phyloP scores from a whole-genome alignment of 768 basidiomycete genomes.

The Coprinopsis cinerea region DNA sequence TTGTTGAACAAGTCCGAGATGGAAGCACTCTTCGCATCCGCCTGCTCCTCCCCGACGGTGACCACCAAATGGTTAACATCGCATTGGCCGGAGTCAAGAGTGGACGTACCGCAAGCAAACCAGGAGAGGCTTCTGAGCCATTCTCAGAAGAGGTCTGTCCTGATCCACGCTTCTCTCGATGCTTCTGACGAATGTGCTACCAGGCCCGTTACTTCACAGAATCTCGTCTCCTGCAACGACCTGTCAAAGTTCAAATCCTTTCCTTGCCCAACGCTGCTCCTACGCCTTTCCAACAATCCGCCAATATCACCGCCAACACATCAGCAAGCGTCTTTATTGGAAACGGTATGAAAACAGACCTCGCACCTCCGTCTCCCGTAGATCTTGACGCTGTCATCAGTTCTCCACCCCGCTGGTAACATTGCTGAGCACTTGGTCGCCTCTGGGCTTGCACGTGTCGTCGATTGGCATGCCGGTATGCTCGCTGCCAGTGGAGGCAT shows the following conservation, averaged over 20 bases:
- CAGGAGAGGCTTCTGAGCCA: constrained; percentile 73
- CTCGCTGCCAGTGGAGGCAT: constrained; percentile 78
- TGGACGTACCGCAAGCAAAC: constrained; percentile 62
- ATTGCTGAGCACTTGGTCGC: constrained; percentile 85
- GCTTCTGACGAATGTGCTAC: background rate
- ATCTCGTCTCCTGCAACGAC: constrained; percentile 74
- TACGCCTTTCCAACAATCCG: constrained; percentile 69
- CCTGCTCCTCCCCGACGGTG: constrained; percentile 79
- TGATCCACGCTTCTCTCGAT: background rate
- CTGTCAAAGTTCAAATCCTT: constrained; percentile 70
- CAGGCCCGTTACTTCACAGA: constrained; percentile 95
- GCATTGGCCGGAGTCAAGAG: constrained; percentile 78
- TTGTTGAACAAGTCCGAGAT: constrained; percentile 92
- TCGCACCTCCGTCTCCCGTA: background rate
- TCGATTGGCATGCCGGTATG: constrained; percentile 98
- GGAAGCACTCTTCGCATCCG: constrained; percentile 87
- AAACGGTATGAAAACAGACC: constrained; percentile 60
- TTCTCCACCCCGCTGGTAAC: constrained; percentile 90
- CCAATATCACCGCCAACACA: constrained; percentile 46
- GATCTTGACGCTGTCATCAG: constrained; percentile 26
- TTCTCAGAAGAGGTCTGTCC: constrained; percentile 82
- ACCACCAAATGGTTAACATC: constrained; percentile 88
- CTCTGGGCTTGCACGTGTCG: constrained; percentile 81
- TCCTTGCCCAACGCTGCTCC: constrained; percentile 76
- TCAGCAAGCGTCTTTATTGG: constrained; percentile 89